Evolutionary conservation across 2,329 filamentous ascomycete species (phyloP).

Genomic region (Emydomyces testavorans): DNA sequence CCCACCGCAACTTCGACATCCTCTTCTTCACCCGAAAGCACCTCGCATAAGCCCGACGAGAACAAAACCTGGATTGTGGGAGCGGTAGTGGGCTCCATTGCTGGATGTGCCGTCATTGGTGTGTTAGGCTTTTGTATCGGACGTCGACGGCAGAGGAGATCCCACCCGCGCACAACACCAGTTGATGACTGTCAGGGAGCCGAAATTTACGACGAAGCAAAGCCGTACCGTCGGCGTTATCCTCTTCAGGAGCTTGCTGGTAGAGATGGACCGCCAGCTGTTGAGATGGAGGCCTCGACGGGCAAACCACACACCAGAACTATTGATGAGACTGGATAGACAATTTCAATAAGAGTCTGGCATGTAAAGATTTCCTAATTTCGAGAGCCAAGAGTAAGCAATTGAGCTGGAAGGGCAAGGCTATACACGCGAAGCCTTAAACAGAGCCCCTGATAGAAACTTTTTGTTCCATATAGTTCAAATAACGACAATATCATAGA

Average conservation of each 20-base stretch:
- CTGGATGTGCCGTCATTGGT: conserved; percentile 2
- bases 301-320: not conserved
- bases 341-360: not conserved
- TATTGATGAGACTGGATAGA: not conserved
- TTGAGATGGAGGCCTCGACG: not conserved
- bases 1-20: not conserved
- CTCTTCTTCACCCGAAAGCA: not conserved
- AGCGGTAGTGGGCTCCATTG: conserved; percentile 7
- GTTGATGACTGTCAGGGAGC: not conserved
- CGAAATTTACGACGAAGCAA: not conserved
- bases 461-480: no score
- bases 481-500: no score
- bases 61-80: conserved; percentile 12
- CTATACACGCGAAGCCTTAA: no score
- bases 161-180: not conserved
- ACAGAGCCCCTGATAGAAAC: no score
- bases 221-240: no score
- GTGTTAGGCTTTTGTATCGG: conserved; percentile 3
- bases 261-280: not conserved
- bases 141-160: not conserved
- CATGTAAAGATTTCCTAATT: not conserved
- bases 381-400: not conserved
- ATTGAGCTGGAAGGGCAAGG: no score
- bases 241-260: not conserved
- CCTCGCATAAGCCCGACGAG: not conserved